Base-by-base conservation (phyloP, 768 basidiomycete species). In the Naganishia vaughanmartiniae region DNA sequence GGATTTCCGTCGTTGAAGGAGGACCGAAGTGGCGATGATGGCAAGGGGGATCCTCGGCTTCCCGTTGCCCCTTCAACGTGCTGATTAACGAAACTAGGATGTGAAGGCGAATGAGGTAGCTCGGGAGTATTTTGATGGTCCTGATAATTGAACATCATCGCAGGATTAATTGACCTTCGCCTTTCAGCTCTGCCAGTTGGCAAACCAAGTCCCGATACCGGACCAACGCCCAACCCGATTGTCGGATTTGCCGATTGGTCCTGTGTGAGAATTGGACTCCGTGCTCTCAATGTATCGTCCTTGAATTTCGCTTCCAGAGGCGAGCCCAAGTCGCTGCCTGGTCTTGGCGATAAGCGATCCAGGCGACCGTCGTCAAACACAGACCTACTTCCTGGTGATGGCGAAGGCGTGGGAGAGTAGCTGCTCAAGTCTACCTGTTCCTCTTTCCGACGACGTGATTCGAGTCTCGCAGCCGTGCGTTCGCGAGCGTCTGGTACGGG, bases 151-250 rank as follows among this genome's bases (percentile, higher is more conserved):
- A 86, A 80, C 9, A 83, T 76, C 54, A 84, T 77, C 4, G 78
- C 83, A 0, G 87, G 87, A 68, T 86, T 87, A 71, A 87, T 87
- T 4, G 87, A 87, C 26, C 84, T 81, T 15, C 87, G 81, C 54
- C 83, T 84, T 30, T 85, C 85, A 0, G 83, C 80, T 42, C 85
- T 83, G 6, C 80, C 79, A 0, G 81, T 81, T 67, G 71, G 78
- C 57, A 53, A 84, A 75, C 60, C 74, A 70, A 81, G 73, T 4
- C 79, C 76, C 1, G 33, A 53, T 0, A 71, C 51, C 10, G 66
- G 71, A 17, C 78, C 78, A 2, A 82, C 76, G 5, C 79, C 81
- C 5, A 82, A 69, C 12, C 80, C 80, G 33, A 69, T 69, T 5
- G 68, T 36, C 19, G 45, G 26, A n/a, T 63, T 51, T 17, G 24